Percentiles rank a stretch among this genome's conserved stretches.
phyloP scores from a whole-genome alignment of 192 early-diverging fungal genomes.

The Backusella westeae region DNA sequence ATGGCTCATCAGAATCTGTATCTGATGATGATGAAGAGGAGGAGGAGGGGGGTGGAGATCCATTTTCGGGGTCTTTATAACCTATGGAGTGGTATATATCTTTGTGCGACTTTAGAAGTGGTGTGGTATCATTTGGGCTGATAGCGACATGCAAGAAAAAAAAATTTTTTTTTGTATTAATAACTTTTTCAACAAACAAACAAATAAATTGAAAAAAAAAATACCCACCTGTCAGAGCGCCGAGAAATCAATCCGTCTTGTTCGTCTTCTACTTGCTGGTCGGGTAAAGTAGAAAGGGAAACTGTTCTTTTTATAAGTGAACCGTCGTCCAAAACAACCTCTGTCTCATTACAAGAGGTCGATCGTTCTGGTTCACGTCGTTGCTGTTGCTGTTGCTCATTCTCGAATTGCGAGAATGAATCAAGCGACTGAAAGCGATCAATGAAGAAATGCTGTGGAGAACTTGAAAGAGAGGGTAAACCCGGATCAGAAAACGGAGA shows the following conservation, averaged over 20 bases:
- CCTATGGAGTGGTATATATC: neutral
- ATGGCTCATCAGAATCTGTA: slow-evolving; percentile 18
- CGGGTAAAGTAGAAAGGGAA: slow-evolving; percentile 34
- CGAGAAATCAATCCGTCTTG: neutral
- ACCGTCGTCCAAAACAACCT: slow-evolving; percentile 39
- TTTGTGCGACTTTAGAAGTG: slow-evolving; percentile 8
- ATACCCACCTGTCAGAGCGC: neutral
- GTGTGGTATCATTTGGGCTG: slow-evolving; percentile 21
- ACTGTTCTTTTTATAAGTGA: slow-evolving; percentile 29
- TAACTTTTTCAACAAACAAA: neutral
- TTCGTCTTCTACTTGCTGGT: slow-evolving; percentile 1
- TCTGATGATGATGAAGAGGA: slow-evolving; percentile 14
- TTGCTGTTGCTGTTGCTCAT: neutral
- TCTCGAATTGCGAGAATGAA: neutral
- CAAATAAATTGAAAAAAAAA: neutral
- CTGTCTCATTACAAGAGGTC: slow-evolving; percentile 10
- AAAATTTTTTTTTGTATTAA: neutral
- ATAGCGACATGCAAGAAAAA: neutral
- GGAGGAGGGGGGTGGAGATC: neutral
- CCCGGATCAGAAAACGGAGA: slow-evolving; percentile 8
- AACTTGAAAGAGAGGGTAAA: slow-evolving; percentile 2
- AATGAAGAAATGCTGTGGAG: neutral
- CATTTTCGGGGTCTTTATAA: slow-evolving; percentile 11
- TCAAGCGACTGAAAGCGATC: neutral
- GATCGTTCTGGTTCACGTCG: neutral